Base-by-base conservation (phyloP, 345 rosid species). In the Brassica rapa region DNA sequence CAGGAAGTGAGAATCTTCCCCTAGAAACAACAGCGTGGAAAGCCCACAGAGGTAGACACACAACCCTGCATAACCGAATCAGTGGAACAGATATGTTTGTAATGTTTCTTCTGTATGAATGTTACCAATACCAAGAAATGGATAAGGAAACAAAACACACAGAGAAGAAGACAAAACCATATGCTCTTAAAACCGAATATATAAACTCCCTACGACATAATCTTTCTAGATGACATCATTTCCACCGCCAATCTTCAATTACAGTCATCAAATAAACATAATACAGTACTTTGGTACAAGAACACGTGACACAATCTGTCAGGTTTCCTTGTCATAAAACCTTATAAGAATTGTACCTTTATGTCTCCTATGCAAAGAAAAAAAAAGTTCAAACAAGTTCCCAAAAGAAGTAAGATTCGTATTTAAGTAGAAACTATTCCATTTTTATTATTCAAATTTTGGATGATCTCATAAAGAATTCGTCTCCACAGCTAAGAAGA, bases 1-100 rank as follows among this genome's bases (percentile, higher is more conserved):
- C 99, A 71, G 99, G 99, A 69, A 95, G 83, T 5, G 99, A 91
- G 86, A 95, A 95, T 77, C 99, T 88, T 63, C 99, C 98, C 66
- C 99, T 87, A 5, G 98, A 91, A 84, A 89, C 88, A 85, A 95
- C 91, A 63, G 88, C 97, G 84, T 95, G 99, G 81, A 95, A 95
- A 74, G 84, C 70, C 99, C 99, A 95, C 51, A 95, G 81, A 4
- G 98, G 98, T 79, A 86, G 84, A 86, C 92, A 91, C 62, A 91
- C 83, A 37, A 84, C 71, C 99, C 99, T 95, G 85, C 79, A 89
- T 70, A 46, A 55, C 43, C 43, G 14, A 74, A 32, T 53, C 64
- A 77, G 32, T 6, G 1, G 32, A 56, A 66, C 15, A 57, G 39
- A 63, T 12, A 70, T 6, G 23, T 37, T 37, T 37, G 37, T 37